Evolutionary conservation across 108 stramenopile genomes (phyloP).

Genomic region (Pseudonitzschia delicatissima): DNA sequence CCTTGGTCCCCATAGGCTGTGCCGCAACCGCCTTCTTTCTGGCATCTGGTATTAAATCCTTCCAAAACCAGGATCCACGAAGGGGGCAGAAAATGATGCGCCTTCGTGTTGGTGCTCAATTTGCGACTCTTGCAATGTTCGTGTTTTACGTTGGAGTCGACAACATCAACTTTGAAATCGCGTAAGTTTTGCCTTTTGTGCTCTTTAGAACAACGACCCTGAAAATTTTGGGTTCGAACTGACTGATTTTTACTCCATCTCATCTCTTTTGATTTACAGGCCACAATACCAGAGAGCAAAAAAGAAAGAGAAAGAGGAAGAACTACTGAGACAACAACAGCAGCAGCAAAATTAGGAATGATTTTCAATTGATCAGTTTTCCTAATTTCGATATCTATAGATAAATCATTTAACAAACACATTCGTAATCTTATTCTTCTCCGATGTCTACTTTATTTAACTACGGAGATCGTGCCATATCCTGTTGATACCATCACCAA

Average conservation of each 20-base stretch:
- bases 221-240: not conserved
- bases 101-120: constrained; percentile 79
- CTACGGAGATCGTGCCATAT: too few species aligned
- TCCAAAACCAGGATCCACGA: constrained; percentile 70
- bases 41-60: constrained; percentile 71
- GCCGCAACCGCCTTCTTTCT: constrained; percentile 79
- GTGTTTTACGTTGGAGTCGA: constrained; percentile 75
- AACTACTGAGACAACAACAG: not conserved
- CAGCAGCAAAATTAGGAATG: not conserved
- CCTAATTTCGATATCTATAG: too few species aligned
- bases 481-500: too few species aligned
- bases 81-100: constrained; percentile 85
- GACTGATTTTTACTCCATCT: not conserved
- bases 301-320: constrained; percentile 3
- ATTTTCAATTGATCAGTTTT: too few species aligned
- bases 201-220: too few species aligned
- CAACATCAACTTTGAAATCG: constrained; percentile 64
- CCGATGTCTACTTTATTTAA: too few species aligned
- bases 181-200: constrained; percentile 38
- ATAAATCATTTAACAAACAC: too few species aligned
- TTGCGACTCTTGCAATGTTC: constrained; percentile 75
- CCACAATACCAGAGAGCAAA: constrained; percentile 17
- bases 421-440: too few species aligned
- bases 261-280: not conserved
- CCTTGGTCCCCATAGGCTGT: constrained; percentile 85